phyloP scores from a whole-genome alignment of 2,329 filamentous ascomycete genomes.

The Exophiala dermatitidis region DNA sequence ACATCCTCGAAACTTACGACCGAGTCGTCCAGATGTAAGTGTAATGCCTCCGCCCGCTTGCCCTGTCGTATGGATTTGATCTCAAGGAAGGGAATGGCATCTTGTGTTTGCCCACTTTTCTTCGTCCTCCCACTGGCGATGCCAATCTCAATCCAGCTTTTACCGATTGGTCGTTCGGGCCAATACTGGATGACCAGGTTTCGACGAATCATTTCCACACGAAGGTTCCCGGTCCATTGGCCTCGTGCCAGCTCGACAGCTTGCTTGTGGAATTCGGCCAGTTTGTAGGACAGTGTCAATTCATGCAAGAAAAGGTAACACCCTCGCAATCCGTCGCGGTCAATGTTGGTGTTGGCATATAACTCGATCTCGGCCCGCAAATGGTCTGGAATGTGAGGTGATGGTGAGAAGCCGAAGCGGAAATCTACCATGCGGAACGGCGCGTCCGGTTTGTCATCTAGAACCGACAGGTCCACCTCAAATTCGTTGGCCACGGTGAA shows the following conservation, averaged over 20 bases:
- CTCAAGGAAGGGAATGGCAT: constrained; percentile 32
- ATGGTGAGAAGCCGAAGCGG: constrained; percentile 70
- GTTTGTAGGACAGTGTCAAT: constrained; percentile 81
- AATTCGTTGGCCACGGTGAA: constrained; percentile 80
- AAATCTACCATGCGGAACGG: constrained; percentile 95
- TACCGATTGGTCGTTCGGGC: constrained; percentile 61
- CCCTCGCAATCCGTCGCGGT: constrained; percentile 62
- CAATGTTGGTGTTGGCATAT: constrained; percentile 64
- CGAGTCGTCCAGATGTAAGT: constrained; percentile 60
- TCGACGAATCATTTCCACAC: constrained; percentile 71
- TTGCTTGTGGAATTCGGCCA: constrained; percentile 73
- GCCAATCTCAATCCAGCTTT: constrained; percentile 88
- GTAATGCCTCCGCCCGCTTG: constrained; percentile 61
- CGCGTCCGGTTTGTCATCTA: constrained; percentile 70
- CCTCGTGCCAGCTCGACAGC: constrained; percentile 60
- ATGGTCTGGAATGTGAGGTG: constrained; percentile 56
- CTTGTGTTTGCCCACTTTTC: constrained; percentile 10
- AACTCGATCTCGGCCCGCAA: constrained; percentile 61
- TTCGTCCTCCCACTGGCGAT: constrained; percentile 56
- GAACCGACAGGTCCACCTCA: constrained; percentile 85
- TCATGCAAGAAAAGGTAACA: constrained; percentile 86
- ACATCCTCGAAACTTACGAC: constrained; percentile 67
- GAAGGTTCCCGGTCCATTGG: constrained; percentile 71
- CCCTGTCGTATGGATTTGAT: constrained; percentile 78
- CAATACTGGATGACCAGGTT: constrained; percentile 88